Evolutionary conservation across 768 basidiomycete species (phyloP).

Genomic region (Xerocomus brunneocitrinus): DNA sequence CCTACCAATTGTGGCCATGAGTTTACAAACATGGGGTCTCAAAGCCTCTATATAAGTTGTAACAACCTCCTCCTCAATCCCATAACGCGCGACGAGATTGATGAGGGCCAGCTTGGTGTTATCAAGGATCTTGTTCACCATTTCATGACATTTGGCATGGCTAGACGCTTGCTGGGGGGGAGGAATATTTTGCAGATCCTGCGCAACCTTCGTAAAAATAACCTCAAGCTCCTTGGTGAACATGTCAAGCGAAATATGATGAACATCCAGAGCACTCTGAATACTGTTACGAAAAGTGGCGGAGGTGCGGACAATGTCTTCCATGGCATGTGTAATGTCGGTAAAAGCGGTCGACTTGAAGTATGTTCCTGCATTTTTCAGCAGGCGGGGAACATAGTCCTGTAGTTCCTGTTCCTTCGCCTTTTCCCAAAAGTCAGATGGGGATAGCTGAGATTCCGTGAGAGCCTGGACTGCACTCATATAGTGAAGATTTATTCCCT

Average conservation of each 20-base stretch:
- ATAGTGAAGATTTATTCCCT: conserved; percentile 2
- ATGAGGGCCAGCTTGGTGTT: conserved; percentile 1
- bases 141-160: conserved; percentile 1
- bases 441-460: neutral
- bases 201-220: neutral
- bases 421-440: neutral
- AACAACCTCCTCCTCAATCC: conserved; percentile 4
- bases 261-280: conserved; percentile 5
- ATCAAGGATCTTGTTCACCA: conserved; percentile 8
- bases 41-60: conserved; percentile 1
- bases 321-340: neutral
- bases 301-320: conserved; percentile 11
- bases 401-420: conserved; percentile 1
- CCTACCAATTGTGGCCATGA: conserved; percentile 9
- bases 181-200: neutral
- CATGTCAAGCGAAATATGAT: conserved; percentile 2
- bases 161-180: neutral
- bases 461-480: too few species aligned
- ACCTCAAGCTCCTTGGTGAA: conserved; percentile 11
- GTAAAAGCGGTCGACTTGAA: conserved; percentile 7
- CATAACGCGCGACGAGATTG: neutral
- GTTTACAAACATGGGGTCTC: conserved; percentile 3
- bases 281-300: conserved; percentile 11
- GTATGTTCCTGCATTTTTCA: neutral
- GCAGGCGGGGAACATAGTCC: conserved; percentile 5